Percentiles rank a stretch among this genome's conserved stretches.
These are phyloP conservation scores for Cryptococcus amylolentus DNA, from an alignment of 1,284 basidiomycete species.

Conservation along the genomic window DNA sequence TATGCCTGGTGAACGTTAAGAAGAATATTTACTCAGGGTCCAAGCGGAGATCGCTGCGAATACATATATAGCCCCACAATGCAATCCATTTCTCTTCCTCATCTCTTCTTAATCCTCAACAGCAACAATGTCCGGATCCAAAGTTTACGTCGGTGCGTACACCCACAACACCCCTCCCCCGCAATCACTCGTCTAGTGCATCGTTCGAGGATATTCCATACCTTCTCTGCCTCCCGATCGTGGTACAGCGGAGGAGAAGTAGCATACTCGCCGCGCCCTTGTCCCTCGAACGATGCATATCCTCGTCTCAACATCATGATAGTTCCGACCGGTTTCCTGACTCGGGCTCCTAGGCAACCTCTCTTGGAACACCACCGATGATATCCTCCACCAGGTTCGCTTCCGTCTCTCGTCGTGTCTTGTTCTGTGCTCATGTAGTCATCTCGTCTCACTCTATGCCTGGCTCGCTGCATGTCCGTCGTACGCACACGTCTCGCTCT, in stretches of 20 bases:
- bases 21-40: neutral
- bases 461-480: conserved; percentile 1
- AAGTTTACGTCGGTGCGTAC: conserved; percentile 29
- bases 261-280: neutral
- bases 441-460: conserved; percentile 9
- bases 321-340: conserved; percentile 2
- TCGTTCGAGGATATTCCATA: conserved; percentile 10
- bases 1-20: neutral
- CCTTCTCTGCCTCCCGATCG: neutral
- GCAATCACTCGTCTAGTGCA: neutral
- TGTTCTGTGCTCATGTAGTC: conserved; percentile 13
- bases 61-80: neutral
- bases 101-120: conserved; percentile 5
- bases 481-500: conserved; percentile 7
- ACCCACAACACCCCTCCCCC: neutral
- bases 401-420: conserved; percentile 65
- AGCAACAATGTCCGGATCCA: conserved; percentile 17
- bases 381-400: conserved; percentile 70
- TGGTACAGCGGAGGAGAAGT: no score
- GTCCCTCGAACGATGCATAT: conserved; percentile 16
- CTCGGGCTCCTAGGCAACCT: conserved; percentile 44
- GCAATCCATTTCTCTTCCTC: conserved; percentile 7
- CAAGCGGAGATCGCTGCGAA: neutral
- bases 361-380: conserved; percentile 84
- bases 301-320: neutral